Evolutionary conservation across 1,284 basidiomycete species (phyloP), one percentile per base, ranked within the genome.

Genomic region (Pseudozyma flocculosa): DNA sequence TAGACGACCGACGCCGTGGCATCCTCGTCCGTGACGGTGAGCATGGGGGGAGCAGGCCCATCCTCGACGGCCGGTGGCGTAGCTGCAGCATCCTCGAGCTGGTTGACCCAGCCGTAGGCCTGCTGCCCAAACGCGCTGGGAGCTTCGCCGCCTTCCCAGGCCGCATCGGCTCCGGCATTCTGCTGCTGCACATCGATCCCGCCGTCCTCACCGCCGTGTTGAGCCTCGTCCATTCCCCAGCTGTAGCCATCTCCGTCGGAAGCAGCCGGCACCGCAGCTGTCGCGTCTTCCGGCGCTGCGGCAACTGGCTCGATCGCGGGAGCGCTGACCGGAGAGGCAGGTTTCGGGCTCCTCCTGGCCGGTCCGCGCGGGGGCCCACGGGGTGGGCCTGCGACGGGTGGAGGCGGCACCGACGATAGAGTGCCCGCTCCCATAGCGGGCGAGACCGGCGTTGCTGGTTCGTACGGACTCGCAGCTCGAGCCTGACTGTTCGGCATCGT

Each of bases 1-100:
- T 37, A 29, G 11, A 29, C 26, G 26, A 29, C 26, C 26, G 26
- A 18, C 15, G 24, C 43, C 18, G 26, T 13, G 26, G 14, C 29
- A 30, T 45, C 48, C 21, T 61, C 62, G 45, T 65, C 62, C 1
- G 62, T 65, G 37, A 65, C 45, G 18, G 62, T 65, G 21, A 65
- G 39, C 2, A 45, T 51, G 9, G 62, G 62, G 7, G 61, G 48
- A 5, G 29, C 11, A 10, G 58, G 47, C 8, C 53, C 60, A 21
- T 67, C 57, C 4, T 23, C 45, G 18, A 23, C 23, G 43, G 38
- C 43, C 24, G 64, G 56, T 14, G 55, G 62, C 9, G 52, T 55
- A 19, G 61, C 55, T 26, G 61, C 61, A 10, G 61, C 61, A 32
- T 54, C 48, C 42, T 63, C 61, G 46, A 63, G 55, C 22, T 55